A percentile compares a stretch with the other conserved stretches of the same genome.
Evolutionary conservation across 352 stramenopile species (phyloP).

Genomic region (Pythium dissimile): DNA sequence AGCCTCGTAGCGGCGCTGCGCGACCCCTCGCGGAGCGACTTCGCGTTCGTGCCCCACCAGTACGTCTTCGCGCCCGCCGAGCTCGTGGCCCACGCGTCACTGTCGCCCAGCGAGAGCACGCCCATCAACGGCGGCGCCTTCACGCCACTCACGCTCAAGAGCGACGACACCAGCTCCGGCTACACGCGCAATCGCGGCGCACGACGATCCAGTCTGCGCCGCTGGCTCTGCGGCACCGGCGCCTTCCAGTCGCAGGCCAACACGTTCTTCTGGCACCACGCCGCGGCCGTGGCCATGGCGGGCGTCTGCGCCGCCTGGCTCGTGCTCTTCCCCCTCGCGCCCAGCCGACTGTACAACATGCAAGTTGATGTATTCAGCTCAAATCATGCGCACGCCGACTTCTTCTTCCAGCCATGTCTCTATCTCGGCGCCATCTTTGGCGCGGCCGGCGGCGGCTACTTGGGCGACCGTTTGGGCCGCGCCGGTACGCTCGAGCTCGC

Average conservation of each 20-base stretch:
- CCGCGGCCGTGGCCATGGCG: constrained; percentile 42
- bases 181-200: background rate
- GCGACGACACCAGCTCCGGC: background rate
- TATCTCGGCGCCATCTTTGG: constrained; percentile 63
- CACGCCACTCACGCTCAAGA: constrained; percentile 5
- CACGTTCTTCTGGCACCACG: constrained; percentile 57
- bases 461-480: constrained; percentile 59
- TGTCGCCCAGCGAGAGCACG: constrained; percentile 54
- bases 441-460: constrained; percentile 47
- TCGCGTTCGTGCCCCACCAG: constrained; percentile 79
- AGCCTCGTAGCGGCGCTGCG: constrained; percentile 61
- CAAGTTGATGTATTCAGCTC: constrained; percentile 79
- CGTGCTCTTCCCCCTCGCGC: constrained; percentile 66
- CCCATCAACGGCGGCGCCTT: constrained; percentile 39
- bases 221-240: background rate
- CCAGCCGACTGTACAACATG: constrained; percentile 76
- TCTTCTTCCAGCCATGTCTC: constrained; percentile 68
- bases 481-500: constrained; percentile 71
- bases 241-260: constrained; percentile 28
- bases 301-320: constrained; percentile 53
- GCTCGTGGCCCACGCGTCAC: constrained; percentile 19
- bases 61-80: constrained; percentile 57
- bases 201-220: background rate
- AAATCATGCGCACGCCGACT: constrained; percentile 61
- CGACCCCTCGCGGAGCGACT: constrained; percentile 69